Evolutionary conservation across 768 basidiomycete species (phyloP).

Genomic region (Leccinellum albellum): DNA sequence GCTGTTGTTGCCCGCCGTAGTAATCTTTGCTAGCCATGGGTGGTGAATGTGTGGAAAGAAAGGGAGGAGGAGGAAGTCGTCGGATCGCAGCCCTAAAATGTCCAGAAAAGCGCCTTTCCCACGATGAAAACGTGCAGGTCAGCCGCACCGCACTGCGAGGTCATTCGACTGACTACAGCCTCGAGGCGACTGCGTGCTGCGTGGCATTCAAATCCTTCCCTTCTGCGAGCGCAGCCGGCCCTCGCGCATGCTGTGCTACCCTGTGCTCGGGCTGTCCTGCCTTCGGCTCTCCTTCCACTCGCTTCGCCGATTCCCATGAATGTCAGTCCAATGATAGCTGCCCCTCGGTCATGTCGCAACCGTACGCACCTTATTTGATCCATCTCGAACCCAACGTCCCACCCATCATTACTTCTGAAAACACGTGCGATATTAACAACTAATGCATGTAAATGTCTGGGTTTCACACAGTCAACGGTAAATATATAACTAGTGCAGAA

Average conservation of each 20-base stretch:
- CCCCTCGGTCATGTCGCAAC: not conserved
- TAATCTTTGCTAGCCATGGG: conserved; percentile 75
- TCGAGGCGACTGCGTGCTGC: conserved; percentile 18
- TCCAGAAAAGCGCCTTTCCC: conserved; percentile 18
- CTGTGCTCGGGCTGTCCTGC: conserved; percentile 4
- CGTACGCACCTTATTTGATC: not conserved
- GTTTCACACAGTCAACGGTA: conserved; percentile 18
- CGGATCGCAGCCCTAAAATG: conserved; percentile 23
- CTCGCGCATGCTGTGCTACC: conserved; percentile 5
- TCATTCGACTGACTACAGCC: conserved; percentile 11
- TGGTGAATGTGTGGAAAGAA: conserved; percentile 8
- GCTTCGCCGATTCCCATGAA: conserved; percentile 14
- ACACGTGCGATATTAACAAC: conserved; percentile 19
- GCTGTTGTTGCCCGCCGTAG: conserved; percentile 50
- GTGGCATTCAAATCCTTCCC: not conserved
- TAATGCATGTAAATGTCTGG: conserved; percentile 8
- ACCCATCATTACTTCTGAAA: conserved; percentile 3
- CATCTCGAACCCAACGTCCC: conserved; percentile 5
- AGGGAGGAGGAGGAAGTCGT: conserved; percentile 10
- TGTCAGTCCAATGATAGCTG: conserved; percentile 4
- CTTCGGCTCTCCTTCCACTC: not conserved
- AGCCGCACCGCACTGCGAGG: not conserved
- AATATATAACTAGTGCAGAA: conserved; percentile 25
- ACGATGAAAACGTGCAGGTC: conserved; percentile 10
- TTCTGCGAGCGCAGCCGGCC: not conserved